Percentiles rank a stretch among this genome's conserved stretches.
phyloP scores from a whole-genome alignment of 2,329 filamentous ascomycete genomes.

The Fusarium sacchari region DNA sequence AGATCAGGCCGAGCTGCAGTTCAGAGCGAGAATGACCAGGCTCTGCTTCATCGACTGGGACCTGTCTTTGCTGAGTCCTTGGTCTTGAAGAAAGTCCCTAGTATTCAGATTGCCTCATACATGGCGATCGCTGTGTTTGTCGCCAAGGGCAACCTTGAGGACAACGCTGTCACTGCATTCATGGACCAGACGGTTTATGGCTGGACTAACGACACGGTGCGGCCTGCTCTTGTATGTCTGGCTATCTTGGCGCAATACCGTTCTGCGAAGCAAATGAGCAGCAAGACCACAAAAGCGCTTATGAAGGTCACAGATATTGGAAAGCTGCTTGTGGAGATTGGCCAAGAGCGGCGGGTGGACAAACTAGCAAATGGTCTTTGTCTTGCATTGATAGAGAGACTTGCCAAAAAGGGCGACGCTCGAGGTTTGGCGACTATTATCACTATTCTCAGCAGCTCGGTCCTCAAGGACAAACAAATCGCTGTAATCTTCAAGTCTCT shows the following conservation, averaged over 20 bases:
- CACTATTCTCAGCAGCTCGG: conserved; percentile 66
- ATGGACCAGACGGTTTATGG: conserved; percentile 88
- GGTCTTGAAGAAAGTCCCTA: conserved; percentile 77
- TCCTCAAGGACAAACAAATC: conserved; percentile 71
- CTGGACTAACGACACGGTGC: conserved; percentile 78
- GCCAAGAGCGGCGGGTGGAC: conserved; percentile 73
- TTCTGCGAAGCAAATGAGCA: conserved; percentile 74
- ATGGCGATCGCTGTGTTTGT: conserved; percentile 90
- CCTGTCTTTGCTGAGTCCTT: conserved; percentile 82
- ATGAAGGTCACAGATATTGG: conserved; percentile 71
- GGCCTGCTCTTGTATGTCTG: conserved; percentile 80
- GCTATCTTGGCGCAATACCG: conserved; percentile 85
- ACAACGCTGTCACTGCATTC: conserved; percentile 82
- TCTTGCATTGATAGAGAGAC: conserved; percentile 69
- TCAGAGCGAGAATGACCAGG: conserved; percentile 83
- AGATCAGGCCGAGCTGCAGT: conserved; percentile 80
- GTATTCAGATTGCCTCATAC: conserved; percentile 87
- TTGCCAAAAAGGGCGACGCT: conserved; percentile 68
- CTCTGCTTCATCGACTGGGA: conserved; percentile 73
- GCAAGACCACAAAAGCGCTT: conserved; percentile 74
- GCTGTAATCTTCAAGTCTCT: conserved; percentile 73
- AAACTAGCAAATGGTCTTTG: conserved; percentile 79
- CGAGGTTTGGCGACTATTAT: conserved; percentile 69
- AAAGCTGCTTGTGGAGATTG: conserved; percentile 68
- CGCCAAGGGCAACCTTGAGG: conserved; percentile 81